These are phyloP conservation scores for Barbarea vulgaris DNA, from an alignment of 345 rosid species.

Conservation along the genomic window DNA sequence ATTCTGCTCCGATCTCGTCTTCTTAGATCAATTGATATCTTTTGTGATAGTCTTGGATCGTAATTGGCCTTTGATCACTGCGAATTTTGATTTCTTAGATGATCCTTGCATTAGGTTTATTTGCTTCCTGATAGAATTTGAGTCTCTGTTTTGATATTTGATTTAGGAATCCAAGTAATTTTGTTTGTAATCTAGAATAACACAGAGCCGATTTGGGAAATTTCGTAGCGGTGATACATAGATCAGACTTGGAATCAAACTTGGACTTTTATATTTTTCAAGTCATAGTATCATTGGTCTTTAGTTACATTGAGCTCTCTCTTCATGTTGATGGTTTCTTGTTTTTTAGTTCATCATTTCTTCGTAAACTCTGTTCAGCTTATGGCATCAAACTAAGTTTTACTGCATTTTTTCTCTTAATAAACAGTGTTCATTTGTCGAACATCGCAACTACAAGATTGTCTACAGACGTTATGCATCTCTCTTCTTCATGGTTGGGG, in stretches of 20 bases:
- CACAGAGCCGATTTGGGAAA: neutral
- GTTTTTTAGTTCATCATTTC: neutral
- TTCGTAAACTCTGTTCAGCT: neutral
- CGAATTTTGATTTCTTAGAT: neutral
- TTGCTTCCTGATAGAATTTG: neutral
- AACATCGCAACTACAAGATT: conserved; percentile 96
- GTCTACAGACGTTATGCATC: conserved; percentile 96
- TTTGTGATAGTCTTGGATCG: neutral
- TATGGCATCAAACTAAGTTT: neutral
- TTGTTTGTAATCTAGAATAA: neutral
- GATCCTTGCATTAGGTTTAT: neutral
- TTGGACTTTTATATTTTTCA: neutral
- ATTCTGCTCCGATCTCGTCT: conserved; percentile 24
- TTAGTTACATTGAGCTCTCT: conserved; percentile 1
- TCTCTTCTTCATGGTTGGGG: conserved; percentile 93
- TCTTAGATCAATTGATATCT: neutral
- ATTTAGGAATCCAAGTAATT: neutral
- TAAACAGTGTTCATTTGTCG: conserved; percentile 92
- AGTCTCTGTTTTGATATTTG: neutral
- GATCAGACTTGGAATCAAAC: neutral
- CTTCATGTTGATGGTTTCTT: neutral
- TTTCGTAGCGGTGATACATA: neutral
- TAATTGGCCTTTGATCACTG: conserved; percentile 7
- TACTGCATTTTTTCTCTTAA: neutral
- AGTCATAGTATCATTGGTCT: neutral